These are phyloP conservation scores for Talaromyces amestolkiae DNA, from an alignment of 2,329 filamentous ascomycete species.

Conservation along the genomic window DNA sequence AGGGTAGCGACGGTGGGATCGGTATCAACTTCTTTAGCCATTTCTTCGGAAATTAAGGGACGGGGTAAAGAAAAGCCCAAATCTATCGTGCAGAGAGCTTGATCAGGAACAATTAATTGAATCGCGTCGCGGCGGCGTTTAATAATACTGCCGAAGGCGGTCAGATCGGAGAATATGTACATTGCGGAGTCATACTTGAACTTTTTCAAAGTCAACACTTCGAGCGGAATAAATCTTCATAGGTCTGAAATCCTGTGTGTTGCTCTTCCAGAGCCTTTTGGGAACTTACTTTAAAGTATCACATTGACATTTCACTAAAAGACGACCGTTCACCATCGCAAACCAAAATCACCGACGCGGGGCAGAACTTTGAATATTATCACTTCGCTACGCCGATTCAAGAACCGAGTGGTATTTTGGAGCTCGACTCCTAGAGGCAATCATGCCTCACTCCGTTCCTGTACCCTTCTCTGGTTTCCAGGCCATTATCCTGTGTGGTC, in stretches of 20 bases:
- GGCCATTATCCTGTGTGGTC: slow-evolving; percentile 49
- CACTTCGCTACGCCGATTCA: neutral
- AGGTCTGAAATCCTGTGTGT: no score
- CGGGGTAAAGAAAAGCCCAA: neutral
- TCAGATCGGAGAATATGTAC: slow-evolving; percentile 5
- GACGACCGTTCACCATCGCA: neutral
- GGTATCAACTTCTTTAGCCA: slow-evolving; percentile 2
- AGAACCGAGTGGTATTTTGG: neutral
- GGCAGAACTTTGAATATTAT: slow-evolving; percentile 3
- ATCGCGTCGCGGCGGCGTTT: neutral
- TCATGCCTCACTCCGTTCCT: slow-evolving; percentile 33
- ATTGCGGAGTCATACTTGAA: slow-evolving; percentile 9
- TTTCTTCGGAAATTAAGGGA: neutral
- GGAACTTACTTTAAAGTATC: neutral
- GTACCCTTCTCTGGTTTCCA: slow-evolving; percentile 59
- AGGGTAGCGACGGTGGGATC: slow-evolving; percentile 17
- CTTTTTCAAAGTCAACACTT: slow-evolving; percentile 1
- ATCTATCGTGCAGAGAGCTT: neutral
- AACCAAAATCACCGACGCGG: slow-evolving; percentile 2
- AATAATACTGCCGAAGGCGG: slow-evolving; percentile 18
- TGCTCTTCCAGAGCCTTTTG: no score
- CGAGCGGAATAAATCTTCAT: neutral
- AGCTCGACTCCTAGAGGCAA: slow-evolving; percentile 6
- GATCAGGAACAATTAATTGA: neutral
- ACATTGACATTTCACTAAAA: neutral